Base-by-base conservation (phyloP, 1,139 yeast genomes). In the Eremothecium cymbalariae region DNA sequence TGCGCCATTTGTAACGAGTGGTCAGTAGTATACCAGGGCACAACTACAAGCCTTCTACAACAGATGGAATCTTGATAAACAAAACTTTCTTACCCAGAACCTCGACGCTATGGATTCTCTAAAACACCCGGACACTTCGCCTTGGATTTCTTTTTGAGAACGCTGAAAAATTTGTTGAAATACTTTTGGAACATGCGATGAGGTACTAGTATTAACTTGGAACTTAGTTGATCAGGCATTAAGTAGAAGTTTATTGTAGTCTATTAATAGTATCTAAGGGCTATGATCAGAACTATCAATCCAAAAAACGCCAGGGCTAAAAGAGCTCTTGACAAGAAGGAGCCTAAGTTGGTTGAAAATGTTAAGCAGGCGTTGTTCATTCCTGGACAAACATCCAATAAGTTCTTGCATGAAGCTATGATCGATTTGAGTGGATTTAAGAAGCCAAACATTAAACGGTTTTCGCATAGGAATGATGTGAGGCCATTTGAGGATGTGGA, bases 241-340 rank as follows among this genome's bases (percentile, higher is more conserved):
- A 3, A 11, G 14, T 4, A 12, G 14, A 15, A 9, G 11, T 9
- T 8, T 14, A 12, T 21, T 24, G 14, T 6, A 7, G 14, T n/a
- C 34, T 36, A 15, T 26, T 16, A 13, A 18, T 39, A 34, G 8
- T 31, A 5, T 9, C 4, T 15, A 7, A n/a, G 3, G 15, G 28
- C 15, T n/a, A 28, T 32, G 31, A 28, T 35, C 18, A 32, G 39
- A 24, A 34, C 36, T 18, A 28, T 32, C 20, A 79, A 81, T 46
- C 97, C 99, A 31, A 88, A 86, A 64, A 90, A 81, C 56, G 96
- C 96, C 39, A 85, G 98, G 57, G 75, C 96, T 37, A 93, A 93
- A 67, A 77, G 99, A 60, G 97, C 95, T 9, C 60, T 88, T 48
- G 95, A 88, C 42, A 81, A 82, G 53, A 79, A 75, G 50, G 95